Percentiles rank a stretch among this genome's conserved stretches.
Conservation (phyloP, 2,329 filamentous ascomycete species). For the Thielaviopsis euricoi region DNA sequence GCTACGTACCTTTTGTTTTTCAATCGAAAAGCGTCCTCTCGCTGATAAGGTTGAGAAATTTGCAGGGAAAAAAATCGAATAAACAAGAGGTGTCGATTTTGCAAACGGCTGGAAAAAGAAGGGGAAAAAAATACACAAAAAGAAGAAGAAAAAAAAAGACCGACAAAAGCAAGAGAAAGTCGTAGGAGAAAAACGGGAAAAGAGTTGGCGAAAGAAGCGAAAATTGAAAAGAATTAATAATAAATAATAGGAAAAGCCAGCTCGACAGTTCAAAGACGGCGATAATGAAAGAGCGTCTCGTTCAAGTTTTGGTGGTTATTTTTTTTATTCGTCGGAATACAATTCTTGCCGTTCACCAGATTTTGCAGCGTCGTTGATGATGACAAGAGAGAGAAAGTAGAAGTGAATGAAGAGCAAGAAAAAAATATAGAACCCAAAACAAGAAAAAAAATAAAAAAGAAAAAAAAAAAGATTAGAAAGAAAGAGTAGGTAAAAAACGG, state of each 20-base stretch:
- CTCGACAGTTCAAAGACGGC: background rate
- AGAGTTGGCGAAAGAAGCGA: background rate
- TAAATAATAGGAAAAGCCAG: background rate
- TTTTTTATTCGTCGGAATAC: background rate
- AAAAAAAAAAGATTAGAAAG: conserved; percentile 9
- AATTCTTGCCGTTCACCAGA: background rate
- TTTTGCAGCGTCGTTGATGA: background rate
- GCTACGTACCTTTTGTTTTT: background rate
- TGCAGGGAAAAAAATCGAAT: too few relatives aligned
- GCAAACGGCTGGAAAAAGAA: background rate
- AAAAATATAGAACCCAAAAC: conserved; percentile 12
- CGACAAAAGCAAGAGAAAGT: background rate
- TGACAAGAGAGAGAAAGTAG: conserved; percentile 13
- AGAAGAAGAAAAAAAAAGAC: background rate
- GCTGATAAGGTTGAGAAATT: background rate
- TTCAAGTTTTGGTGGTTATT: background rate
- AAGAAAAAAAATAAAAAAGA: conserved; percentile 11
- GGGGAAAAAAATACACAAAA: background rate
- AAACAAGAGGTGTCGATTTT: background rate
- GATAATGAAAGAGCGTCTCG: background rate
- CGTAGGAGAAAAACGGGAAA: background rate
- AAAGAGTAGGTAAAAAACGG: conserved; percentile 12
- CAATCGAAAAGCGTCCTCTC: background rate
- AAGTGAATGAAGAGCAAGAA: conserved; percentile 14
- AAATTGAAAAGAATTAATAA: conserved; percentile 2